phyloP scores from a whole-genome alignment of 192 early-diverging fungal genomes.

The Coemansia sp. region DNA sequence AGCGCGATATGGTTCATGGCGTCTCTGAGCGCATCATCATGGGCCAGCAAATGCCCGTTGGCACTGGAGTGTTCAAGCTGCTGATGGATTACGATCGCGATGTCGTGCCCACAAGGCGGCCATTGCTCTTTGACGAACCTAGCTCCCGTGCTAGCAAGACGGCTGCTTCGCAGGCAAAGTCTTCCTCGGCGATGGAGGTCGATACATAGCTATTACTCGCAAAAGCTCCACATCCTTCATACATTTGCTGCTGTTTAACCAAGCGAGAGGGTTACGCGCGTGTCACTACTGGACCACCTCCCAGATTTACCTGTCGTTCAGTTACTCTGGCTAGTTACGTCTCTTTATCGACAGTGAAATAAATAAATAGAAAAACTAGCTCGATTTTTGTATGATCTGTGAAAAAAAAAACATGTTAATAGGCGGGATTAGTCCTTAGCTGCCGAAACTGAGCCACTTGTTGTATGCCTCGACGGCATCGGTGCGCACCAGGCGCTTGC shows the following conservation, averaged over 20 bases:
- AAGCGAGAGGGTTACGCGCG: no score
- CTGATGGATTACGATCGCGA: slow-evolving; percentile 67
- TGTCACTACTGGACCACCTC: no score
- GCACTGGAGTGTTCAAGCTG: slow-evolving; percentile 95
- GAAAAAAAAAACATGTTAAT: background rate
- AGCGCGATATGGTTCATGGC: slow-evolving; percentile 89
- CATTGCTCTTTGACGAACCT: slow-evolving; percentile 65
- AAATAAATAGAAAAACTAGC: background rate
- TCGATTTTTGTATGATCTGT: no score
- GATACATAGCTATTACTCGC: background rate
- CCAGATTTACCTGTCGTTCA: no score
- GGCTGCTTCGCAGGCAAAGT: background rate
- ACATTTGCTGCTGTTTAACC: no score
- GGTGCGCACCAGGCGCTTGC: slow-evolving; percentile 79
- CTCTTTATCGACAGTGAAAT: background rate
- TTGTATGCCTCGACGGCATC: slow-evolving; percentile 85
- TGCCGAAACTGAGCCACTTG: slow-evolving; percentile 69
- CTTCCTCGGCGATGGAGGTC: background rate
- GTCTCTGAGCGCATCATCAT: slow-evolving; percentile 99
- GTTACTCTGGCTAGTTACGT: background rate
- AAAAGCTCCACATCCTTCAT: no score
- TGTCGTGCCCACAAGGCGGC: slow-evolving; percentile 56
- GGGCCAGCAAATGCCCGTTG: slow-evolving; percentile 96
- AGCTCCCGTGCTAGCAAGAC: slow-evolving; percentile 8
- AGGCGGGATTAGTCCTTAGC: background rate